Percentiles rank a stretch among this genome's conserved stretches.
Evolutionary conservation across 2,329 filamentous ascomycete species (phyloP).

Genomic region (Coniosporium tulheliwenetii): DNA sequence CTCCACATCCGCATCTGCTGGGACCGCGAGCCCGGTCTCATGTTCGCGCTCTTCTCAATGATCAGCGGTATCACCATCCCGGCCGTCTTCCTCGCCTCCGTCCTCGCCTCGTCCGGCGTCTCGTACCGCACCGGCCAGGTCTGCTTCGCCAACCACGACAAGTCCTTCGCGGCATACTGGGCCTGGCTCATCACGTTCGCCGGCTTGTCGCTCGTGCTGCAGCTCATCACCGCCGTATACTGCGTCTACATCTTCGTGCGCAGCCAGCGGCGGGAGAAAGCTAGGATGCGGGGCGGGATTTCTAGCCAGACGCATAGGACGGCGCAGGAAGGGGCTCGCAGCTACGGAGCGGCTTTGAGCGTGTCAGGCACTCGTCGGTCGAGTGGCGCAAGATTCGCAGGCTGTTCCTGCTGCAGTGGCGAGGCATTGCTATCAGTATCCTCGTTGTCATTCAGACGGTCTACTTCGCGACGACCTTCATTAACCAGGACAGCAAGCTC

Average conservation of each 20-base stretch:
- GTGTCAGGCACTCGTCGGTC: too few relatives aligned
- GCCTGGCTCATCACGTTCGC: slow-evolving; percentile 19
- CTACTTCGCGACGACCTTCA: slow-evolving; percentile 69
- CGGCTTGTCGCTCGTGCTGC: slow-evolving; percentile 13
- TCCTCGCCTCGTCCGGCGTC: slow-evolving; percentile 17
- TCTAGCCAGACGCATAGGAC: too few relatives aligned
- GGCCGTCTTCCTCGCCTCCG: slow-evolving; percentile 13
- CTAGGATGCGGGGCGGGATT: neutral
- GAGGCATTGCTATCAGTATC: slow-evolving; percentile 63
- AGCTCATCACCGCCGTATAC: slow-evolving; percentile 16
- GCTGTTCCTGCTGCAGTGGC: slow-evolving; percentile 69
- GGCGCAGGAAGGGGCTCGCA: too few relatives aligned
- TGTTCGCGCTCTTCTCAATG: slow-evolving; percentile 13
- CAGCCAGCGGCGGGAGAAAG: slow-evolving; percentile 5
- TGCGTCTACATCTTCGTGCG: slow-evolving; percentile 18
- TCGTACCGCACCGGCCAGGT: slow-evolving; percentile 21
- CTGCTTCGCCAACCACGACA: slow-evolving; percentile 18
- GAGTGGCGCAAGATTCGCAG: slow-evolving; percentile 55
- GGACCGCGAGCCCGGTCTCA: slow-evolving; percentile 12
- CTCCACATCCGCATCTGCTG: slow-evolving; percentile 23
- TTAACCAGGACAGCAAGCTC: slow-evolving; percentile 45
- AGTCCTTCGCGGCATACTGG: slow-evolving; percentile 20
- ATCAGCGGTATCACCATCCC: slow-evolving; percentile 15
- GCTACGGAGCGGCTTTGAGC: too few relatives aligned
- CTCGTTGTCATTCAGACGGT: slow-evolving; percentile 68